Evolutionary conservation across 2,329 filamentous ascomycete genomes (phyloP).

Genomic region (Epichloe elymi): DNA sequence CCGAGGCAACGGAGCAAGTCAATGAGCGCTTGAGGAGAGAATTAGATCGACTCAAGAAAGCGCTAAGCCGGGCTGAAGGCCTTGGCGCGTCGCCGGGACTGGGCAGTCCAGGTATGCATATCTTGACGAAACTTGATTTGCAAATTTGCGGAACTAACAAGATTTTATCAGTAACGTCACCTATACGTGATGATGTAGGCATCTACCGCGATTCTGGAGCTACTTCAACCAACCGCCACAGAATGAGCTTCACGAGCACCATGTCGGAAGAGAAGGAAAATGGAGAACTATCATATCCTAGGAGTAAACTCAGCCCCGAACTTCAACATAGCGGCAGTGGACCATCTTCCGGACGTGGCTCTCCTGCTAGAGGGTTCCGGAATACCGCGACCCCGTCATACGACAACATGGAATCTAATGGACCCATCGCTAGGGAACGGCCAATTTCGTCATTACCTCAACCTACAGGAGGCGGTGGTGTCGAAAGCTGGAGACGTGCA

Average conservation of each 20-base stretch:
- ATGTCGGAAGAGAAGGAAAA: conserved; percentile 72
- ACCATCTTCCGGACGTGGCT: conserved; percentile 42
- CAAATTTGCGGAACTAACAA: neutral
- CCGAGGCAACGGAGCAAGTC: conserved; percentile 74
- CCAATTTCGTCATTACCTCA: conserved; percentile 24
- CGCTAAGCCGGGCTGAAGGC: conserved; percentile 51
- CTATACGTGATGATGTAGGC: conserved; percentile 43
- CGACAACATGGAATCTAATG: conserved; percentile 19
- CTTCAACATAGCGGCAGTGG: conserved; percentile 36
- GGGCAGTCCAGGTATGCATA: conserved; percentile 23
- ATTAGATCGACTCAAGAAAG: conserved; percentile 85
- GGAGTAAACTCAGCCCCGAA: conserved; percentile 43
- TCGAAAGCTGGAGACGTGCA: conserved; percentile 90
- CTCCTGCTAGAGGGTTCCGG: conserved; percentile 43
- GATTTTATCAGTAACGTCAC: conserved; percentile 30
- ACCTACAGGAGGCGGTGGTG: conserved; percentile 20
- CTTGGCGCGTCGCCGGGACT: conserved; percentile 26
- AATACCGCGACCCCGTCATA: conserved; percentile 20
- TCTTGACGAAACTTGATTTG: neutral
- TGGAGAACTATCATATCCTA: conserved; percentile 33
- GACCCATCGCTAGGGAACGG: conserved; percentile 17
- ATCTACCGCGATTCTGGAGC: conserved; percentile 42
- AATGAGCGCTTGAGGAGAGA: conserved; percentile 77
- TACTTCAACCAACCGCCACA: conserved; percentile 29
- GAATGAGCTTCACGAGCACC: conserved; percentile 50